A percentile compares a stretch with the other conserved stretches of the same genome.
phyloP scores from a whole-genome alignment of 73 alveolate genomes.

The Halteria grandinella region DNA sequence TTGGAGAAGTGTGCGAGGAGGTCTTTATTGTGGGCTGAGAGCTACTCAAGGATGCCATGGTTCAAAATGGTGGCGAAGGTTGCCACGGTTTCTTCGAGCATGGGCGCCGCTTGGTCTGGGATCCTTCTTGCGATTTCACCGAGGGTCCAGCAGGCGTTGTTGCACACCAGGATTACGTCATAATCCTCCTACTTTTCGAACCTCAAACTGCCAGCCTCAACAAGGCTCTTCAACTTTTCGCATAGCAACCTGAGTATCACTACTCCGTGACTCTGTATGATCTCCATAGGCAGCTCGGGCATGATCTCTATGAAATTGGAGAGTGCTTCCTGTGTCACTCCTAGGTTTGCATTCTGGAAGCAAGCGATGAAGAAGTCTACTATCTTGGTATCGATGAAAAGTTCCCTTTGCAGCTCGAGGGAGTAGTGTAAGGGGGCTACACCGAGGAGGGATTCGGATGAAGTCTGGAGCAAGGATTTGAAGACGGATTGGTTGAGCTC shows the following conservation, averaged over 20 bases:
- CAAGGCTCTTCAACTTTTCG: background rate
- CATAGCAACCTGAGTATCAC: background rate
- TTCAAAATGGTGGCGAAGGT: slow-evolving; percentile 9
- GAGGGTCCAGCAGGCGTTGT: slow-evolving; percentile 60
- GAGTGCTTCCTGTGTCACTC: slow-evolving; percentile 27
- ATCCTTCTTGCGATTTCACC: slow-evolving; percentile 26
- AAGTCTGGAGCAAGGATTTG: background rate
- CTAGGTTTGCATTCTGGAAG: background rate
- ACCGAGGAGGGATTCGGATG: slow-evolving; percentile 13
- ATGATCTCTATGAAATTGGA: slow-evolving; percentile 21
- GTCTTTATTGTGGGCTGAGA: background rate
- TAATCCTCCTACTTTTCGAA: background rate
- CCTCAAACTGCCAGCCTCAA: background rate
- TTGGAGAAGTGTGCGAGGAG: slow-evolving; percentile 18
- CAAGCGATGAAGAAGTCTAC: slow-evolving; percentile 38
- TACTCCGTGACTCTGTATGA: background rate
- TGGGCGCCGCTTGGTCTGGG: slow-evolving; percentile 13
- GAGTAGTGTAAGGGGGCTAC: background rate
- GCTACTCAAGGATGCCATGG: background rate
- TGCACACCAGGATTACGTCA: slow-evolving; percentile 31
- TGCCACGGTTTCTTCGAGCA: background rate
- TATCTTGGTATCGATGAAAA: slow-evolving; percentile 11
- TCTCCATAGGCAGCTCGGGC: background rate
- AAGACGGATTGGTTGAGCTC: background rate
- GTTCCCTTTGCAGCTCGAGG: background rate